These are phyloP conservation scores for Mytilinidion resinicola DNA, from an alignment of 495 filamentous ascomycete genomes.

Conservation along the genomic window DNA sequence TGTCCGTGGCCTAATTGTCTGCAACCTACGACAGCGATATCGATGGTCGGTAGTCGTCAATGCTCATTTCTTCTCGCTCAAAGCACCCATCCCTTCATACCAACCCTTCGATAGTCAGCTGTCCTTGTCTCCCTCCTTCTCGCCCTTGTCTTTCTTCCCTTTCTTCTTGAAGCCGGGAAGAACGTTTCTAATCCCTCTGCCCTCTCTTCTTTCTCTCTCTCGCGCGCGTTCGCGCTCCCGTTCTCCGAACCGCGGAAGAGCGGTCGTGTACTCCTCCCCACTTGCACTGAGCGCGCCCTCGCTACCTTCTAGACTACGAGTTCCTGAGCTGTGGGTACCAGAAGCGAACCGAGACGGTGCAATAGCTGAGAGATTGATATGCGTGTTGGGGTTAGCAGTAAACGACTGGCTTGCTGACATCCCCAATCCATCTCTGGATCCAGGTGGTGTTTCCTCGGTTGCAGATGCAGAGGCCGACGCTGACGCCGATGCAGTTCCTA, in stretches of 20 bases:
- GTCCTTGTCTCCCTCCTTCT: constrained; percentile 5
- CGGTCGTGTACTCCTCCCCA: constrained; percentile 23
- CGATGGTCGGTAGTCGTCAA: too few species aligned
- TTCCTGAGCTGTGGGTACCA: constrained; percentile 7
- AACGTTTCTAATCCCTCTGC: constrained; percentile 23
- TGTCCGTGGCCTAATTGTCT: too few species aligned
- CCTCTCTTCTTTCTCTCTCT: constrained; percentile 17
- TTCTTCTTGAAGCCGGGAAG: constrained; percentile 23
- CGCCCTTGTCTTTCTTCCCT: constrained; percentile 2
- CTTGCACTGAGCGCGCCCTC: constrained; percentile 7
- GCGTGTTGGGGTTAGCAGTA: constrained; percentile 12
- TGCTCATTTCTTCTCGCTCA: too few species aligned
- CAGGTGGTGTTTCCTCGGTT: constrained; percentile 23
- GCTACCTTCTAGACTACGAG: constrained; percentile 13
- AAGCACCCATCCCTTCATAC: too few species aligned
- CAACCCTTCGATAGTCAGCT: not conserved
- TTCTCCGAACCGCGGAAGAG: constrained; percentile 23
- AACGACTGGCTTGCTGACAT: constrained; percentile 15
- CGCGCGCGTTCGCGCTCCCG: constrained; percentile 5
- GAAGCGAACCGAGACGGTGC: not conserved
- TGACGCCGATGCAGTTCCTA: constrained; percentile 15
- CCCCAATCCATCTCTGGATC: constrained; percentile 15
- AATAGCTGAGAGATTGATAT: constrained; percentile 11
- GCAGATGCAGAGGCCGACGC: constrained; percentile 22
- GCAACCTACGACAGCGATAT: too few species aligned